Base-by-base conservation (phyloP, 2,329 filamentous ascomycete species). In the Thelonectria olida region DNA sequence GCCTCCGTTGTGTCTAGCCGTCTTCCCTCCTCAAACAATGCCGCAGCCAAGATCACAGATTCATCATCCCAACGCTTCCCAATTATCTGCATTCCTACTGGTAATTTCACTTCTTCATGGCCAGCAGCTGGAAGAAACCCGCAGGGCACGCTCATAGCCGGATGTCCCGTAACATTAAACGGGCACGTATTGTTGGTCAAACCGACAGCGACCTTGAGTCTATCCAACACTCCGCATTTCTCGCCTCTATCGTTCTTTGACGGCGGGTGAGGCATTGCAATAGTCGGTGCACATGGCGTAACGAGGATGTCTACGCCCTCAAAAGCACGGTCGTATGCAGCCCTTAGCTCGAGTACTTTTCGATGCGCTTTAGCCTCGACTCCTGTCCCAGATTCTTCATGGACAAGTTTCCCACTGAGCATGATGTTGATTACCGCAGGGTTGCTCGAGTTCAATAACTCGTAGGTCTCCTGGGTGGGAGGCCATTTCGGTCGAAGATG, bases 161-260 rank as follows among this genome's bases (percentile, higher is more conserved):
- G 81, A 73, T 84, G 82, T 0, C 82, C 81, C 1, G 81, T 83
- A 4, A 81, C 72, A 68, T 85, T 84, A 68, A 84, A 84, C 3
- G 80, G 78, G 38, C 78, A 80, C 1, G 82, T 80, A 53, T 81
- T 83, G 58, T 76, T 74, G 5, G 81, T 82, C 28, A 79, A 71
- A 1, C 82, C 82, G 28, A 84, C 76, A 1, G 79, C 79, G 17
- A 76, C 73, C 27, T 74, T 74, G 55, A 84, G 75, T 60, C 80
- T 80, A 23, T 80, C 77, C 67, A 78, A 70, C 20, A 68, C 61
- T 2, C 23, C 77, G 12, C 47, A 28, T 27, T 39, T 27, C 15
- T 38, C 38, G 9, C 57, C 60, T 52, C 49, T 20, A 77, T 77
- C 67, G 78, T 76, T 13, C 3, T 15, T 22, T 12, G 52, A 19